Evolutionary conservation across 2,329 filamentous ascomycete species (phyloP), one percentile per base, ranked within the genome.

Genomic region (Tolypocladium album): DNA sequence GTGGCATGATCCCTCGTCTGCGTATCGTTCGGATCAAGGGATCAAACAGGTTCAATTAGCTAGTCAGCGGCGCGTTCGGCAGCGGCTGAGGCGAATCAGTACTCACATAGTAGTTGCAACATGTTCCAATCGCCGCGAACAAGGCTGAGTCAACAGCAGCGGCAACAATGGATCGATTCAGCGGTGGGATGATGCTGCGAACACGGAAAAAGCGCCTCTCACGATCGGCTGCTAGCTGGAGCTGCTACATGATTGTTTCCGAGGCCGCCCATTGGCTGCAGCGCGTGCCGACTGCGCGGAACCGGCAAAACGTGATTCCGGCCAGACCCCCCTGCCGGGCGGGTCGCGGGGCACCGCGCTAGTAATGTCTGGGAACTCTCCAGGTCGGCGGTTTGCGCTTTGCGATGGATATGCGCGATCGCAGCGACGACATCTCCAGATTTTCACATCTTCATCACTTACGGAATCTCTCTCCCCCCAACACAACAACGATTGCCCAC

Each of bases 1-100:
- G 89, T 69, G 90, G 87, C 89, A 94, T 94, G 72, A 70, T 65
- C 58, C 61, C 58, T 58, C 56, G 59, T 36, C 56, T 58, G 38
- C 34, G 22, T 40, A 34, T 55, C 45, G 38, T 38, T 58, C 52
- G 58, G 58, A 59, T 57, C 57, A 36, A 45, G 57, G 43, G 60
- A 59, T 59, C 47, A 31, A 43, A 20, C 22, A 56, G 8, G 55
- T 58, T 61, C 57, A 39, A n/a, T 36, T 43, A 13, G 36, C n/a
- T 17, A 4, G 55, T 39, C 17, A 39, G 47, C 27, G 47, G 47
- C 5, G 17, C 8, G 27, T n/a, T 53, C 47, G 47, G 27, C 47
- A n/a, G 47, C 6, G 27, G 5, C 17, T 34, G 11, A 2, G 27
- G 36, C 34, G 39, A 20, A 34, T 39, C 36, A 39, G 58, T 60